These are phyloP conservation scores for Saksenaea vasiformis DNA, from an alignment of 371 early-diverging fungal species.

Conservation along the genomic window DNA sequence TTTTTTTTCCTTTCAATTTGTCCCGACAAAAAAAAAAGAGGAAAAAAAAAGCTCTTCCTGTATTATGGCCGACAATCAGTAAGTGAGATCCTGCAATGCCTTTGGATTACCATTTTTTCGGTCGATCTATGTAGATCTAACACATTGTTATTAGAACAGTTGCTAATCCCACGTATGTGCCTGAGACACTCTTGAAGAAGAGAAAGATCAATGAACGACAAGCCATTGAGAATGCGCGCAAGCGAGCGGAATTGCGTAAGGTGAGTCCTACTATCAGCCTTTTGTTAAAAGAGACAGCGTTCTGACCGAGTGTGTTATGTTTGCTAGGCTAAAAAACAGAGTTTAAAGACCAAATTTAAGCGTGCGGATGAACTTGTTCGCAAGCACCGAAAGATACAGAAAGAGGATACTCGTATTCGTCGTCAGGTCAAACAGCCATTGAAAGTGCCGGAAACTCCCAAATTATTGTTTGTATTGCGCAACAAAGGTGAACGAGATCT, in stretches of 20 bases:
- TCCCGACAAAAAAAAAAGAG: background rate
- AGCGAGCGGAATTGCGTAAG: constrained; percentile 60
- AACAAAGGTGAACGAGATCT: constrained; percentile 93
- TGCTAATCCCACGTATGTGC: constrained; percentile 50
- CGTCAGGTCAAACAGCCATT: constrained; percentile 81
- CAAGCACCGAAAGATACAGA: constrained; percentile 86
- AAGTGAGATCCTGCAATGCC: background rate
- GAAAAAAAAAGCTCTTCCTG: background rate
- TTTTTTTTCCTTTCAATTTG: too few relatives aligned
- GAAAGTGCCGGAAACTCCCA: constrained; percentile 90
- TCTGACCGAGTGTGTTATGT: background rate
- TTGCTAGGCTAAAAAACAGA: constrained; percentile 22
- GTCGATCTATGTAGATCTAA: background rate
- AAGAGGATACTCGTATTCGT: constrained; percentile 80
- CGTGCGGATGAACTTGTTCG: constrained; percentile 95
- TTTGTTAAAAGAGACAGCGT: background rate
- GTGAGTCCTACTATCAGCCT: constrained; percentile 32
- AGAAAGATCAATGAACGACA: constrained; percentile 88
- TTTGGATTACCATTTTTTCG: background rate
- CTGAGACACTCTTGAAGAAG: constrained; percentile 96
- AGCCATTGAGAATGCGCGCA: constrained; percentile 73
- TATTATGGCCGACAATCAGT: background rate
- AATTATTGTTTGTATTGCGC: constrained; percentile 94
- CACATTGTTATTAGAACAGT: background rate
- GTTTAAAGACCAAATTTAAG: constrained; percentile 81